Evolutionary conservation across 805 yeast genomes (phyloP).

Genomic region (Jamesozyma rosinii): DNA sequence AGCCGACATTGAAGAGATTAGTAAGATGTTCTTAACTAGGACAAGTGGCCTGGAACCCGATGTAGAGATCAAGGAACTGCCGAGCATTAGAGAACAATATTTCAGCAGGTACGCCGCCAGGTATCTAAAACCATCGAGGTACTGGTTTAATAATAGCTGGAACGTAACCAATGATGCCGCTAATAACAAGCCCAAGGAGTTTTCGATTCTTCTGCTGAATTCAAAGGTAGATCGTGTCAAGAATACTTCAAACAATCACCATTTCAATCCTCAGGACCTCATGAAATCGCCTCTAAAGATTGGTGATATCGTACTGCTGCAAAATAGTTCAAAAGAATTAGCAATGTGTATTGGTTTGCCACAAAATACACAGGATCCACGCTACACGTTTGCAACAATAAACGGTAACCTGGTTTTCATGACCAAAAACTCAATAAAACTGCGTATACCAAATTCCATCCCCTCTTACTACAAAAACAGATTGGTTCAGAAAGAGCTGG

Average conservation of each 20-base stretch:
- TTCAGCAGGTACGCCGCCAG: conserved; percentile 14
- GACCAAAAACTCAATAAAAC: conserved; percentile 36
- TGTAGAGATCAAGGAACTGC: conserved; percentile 18
- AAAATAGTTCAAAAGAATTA: conserved; percentile 37
- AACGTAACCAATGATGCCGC: too few species aligned
- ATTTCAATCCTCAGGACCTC: conserved; percentile 1
- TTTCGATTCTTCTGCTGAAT: not conserved
- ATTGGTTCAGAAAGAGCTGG: conserved; percentile 14
- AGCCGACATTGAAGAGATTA: conserved; percentile 14
- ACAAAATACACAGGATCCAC: conserved; percentile 37
- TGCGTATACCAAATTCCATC: conserved; percentile 43
- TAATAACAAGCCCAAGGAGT: not conserved
- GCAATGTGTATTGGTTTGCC: conserved; percentile 52
- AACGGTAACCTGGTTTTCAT: conserved; percentile 50
- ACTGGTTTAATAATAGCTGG: conserved; percentile 15
- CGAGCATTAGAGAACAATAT: conserved; percentile 15
- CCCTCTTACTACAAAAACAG: conserved; percentile 8
- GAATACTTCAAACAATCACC: too few species aligned
- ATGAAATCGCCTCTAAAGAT: conserved; percentile 27
- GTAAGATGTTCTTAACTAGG: conserved; percentile 14
- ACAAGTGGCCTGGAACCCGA: conserved; percentile 25
- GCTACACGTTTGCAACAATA: conserved; percentile 47
- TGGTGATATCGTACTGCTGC: conserved; percentile 58
- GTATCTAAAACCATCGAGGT: conserved; percentile 19
- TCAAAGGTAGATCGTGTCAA: not conserved